Evolutionary conservation across 2,329 filamentous ascomycete genomes (phyloP), one percentile per base, ranked within the genome.

Genomic region (Colletotrichum cereale): DNA sequence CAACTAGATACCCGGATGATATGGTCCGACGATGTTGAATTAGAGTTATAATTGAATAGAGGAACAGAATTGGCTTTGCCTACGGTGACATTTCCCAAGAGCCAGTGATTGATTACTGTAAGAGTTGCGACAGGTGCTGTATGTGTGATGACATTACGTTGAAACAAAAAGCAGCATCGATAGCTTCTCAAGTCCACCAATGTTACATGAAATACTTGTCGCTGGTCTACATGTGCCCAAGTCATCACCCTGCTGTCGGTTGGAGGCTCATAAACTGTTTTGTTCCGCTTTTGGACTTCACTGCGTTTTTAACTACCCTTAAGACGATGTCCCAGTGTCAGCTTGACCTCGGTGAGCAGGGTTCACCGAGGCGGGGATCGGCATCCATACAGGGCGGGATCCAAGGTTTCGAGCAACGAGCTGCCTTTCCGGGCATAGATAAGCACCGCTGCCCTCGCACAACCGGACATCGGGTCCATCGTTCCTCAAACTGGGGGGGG

Each of bases 361-460:
- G 0, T 55, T 67, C 68, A 67, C 64, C 68, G 64, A 58, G 14
- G 58, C 50, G 50, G 63, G 68, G 64, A 67, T 67, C 68, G 24
- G 42, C 64, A 63, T 63, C 64, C 68, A 47, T 70, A 66, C 66
- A 72, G 47, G 44, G 60, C 61, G 52, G 60, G 38, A 69, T 57
- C 29, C 66, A 70, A 38, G 55, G 53, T 56, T 70, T 8, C 47
- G 38, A 48, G 44, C 21, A 56, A 12, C 61, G 11, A 72, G 66
- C 66, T 72, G 29, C 70, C 61, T 66, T 72, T 72, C 66, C 55
- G 52, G 65, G 68, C 52, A 36, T 71, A 71, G 68, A 68, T 53
- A 34, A 58, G 50, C 56, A 42, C 50, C 7, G 29, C 24, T n/a
- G 47, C 36, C 12, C n/a, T 57, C 36, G 29, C 38, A 29, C 44